phyloP scores from a whole-genome alignment of 176 grass and related monocot genomes.

The Bonia amplexicaulis region DNA sequence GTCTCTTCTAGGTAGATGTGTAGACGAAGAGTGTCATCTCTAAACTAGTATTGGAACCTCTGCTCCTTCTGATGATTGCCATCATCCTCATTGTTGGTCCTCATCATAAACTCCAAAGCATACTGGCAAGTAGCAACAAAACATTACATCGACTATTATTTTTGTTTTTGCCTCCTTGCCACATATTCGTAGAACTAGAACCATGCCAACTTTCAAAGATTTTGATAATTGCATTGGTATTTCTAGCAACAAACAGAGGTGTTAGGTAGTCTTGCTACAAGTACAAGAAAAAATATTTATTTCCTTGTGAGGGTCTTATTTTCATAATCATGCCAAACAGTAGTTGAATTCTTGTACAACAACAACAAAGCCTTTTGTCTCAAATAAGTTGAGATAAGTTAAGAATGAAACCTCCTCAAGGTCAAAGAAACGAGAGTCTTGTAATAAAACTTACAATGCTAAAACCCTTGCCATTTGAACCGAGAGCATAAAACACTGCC shows the following conservation, averaged over 20 bases:
- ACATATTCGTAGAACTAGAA: constrained; percentile 14
- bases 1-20: background rate
- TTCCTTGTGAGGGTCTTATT: background rate
- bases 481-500: no score
- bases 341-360: background rate
- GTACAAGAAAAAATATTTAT: background rate
- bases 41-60: background rate
- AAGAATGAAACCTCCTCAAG: no score
- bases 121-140: background rate
- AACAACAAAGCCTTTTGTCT: no score
- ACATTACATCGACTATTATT: background rate
- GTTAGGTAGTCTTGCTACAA: background rate
- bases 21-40: background rate
- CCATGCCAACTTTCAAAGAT: background rate
- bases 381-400: no score
- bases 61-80: background rate
- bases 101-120: background rate
- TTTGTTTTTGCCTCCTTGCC: background rate
- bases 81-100: background rate
- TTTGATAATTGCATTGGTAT: background rate
- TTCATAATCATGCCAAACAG: constrained; percentile 13
- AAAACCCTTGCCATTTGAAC: no score
- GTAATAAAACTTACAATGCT: no score
- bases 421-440: no score
- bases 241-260: background rate